Evolutionary conservation across 352 stramenopile genomes (phyloP), one percentile per base, ranked within the genome.

Genomic region (Globisporangium barbulae): DNA sequence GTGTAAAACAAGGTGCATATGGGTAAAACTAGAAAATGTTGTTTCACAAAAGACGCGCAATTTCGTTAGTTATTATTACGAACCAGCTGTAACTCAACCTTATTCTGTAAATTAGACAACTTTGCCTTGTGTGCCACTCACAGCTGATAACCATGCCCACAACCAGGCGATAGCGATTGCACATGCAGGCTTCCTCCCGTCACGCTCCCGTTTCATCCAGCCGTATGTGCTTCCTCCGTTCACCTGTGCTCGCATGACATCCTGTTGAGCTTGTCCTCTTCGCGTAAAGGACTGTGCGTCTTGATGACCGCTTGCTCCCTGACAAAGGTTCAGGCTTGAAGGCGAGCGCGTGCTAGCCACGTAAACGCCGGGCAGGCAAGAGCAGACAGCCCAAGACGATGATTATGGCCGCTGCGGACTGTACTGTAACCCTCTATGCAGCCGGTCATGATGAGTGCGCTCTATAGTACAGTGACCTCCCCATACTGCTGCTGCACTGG

Each of bases 101-200:
- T 55, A n/a, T 55, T 39, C 39, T 55, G 49, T 13, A 12, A 55
- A 54, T 37, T 55, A 17, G 49, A 12, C 13, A 8, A 5, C 19
- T 1, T 21, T 2, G 15, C 9, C 13, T 33, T 13, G 5, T 19
- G 9, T 35, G 6, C 9, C 47, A 53, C 7, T 5, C 45, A 52
- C 22, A 53, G 47, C 15, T 41, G 49, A 55, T 5, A 55, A 55
- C 8, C 30, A 33, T 31, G 28, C 28, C 22, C 28, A 45, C 41
- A 41, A 62, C 45, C 25, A 13, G 19, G 25, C 56, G 33, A 62
- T 25, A 62, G 35, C 33, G 22, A 39, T 62, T 52, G 39, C 49
- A 55, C 25, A 42, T 54, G 42, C 41, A 41, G 35, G 13, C 52
- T 25, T 30, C 22, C 37, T 42, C 10, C 35, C 35, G 8, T 15